Evolutionary conservation across 2,329 filamentous ascomycete genomes (phyloP).

Genomic region (Fusarium fracticaudum): DNA sequence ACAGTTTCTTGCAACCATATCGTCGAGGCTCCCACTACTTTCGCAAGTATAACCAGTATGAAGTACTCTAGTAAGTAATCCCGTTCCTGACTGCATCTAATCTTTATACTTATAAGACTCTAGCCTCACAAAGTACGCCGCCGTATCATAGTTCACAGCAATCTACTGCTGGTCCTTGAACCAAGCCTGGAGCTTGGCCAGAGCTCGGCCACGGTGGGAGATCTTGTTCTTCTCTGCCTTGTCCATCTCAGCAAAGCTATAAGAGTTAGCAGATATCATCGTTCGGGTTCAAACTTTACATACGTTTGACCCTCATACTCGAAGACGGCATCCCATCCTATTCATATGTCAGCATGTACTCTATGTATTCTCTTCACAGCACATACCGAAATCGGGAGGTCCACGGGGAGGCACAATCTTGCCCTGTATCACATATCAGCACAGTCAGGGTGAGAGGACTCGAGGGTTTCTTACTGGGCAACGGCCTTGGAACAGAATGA

Average conservation of each 20-base stretch:
- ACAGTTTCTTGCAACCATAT: slow-evolving; percentile 73
- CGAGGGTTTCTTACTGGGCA: slow-evolving; percentile 69
- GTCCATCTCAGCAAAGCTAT: slow-evolving; percentile 91
- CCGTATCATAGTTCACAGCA: neutral
- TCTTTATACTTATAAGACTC: slow-evolving; percentile 2
- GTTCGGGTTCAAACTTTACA: slow-evolving; percentile 35
- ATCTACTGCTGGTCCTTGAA: slow-evolving; percentile 59
- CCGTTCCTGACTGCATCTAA: neutral
- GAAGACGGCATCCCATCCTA: slow-evolving; percentile 96
- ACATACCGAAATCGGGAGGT: slow-evolving; percentile 79
- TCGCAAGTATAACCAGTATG: slow-evolving; percentile 78
- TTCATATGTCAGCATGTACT: slow-evolving; percentile 12
- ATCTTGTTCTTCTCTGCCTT: slow-evolving; percentile 88
- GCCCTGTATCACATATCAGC: slow-evolving; percentile 54
- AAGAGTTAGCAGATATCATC: slow-evolving; percentile 13
- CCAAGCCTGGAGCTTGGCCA: slow-evolving; percentile 87
- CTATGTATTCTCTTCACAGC: neutral
- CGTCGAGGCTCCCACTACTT: slow-evolving; percentile 76
- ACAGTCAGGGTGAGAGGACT: neutral
- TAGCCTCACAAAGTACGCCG: slow-evolving; percentile 34
- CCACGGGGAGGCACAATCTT: slow-evolving; percentile 88
- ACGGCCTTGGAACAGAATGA: slow-evolving; percentile 89
- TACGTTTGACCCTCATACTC: slow-evolving; percentile 90
- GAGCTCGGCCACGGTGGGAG: slow-evolving; percentile 88
- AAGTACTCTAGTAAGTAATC: slow-evolving; percentile 73